phyloP scores from a whole-genome alignment of 345 rosid species.

The Eucalyptus tenuipes region DNA sequence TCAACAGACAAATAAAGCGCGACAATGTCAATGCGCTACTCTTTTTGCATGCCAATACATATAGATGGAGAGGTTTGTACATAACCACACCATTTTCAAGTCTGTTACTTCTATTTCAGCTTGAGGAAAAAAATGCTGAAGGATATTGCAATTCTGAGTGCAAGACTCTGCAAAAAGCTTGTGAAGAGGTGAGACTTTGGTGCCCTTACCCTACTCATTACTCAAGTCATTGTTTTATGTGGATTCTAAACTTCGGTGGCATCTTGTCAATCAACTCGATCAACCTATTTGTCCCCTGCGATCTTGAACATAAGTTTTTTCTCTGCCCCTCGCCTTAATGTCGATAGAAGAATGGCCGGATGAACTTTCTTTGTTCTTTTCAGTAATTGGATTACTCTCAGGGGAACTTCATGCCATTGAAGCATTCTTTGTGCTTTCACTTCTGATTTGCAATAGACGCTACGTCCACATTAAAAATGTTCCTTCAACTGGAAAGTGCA shows the following conservation, averaged over 20 bases:
- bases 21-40: neutral
- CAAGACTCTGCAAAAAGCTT: slow-evolving; percentile 77
- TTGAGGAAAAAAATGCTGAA: slow-evolving; percentile 66
- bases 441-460: neutral
- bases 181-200: slow-evolving; percentile 53
- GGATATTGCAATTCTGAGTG: slow-evolving; percentile 89
- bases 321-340: neutral
- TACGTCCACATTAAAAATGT: neutral
- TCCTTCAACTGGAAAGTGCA: slow-evolving; percentile 13
- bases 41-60: neutral
- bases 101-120: slow-evolving; percentile 20
- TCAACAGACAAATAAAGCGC: neutral
- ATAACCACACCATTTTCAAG: neutral
- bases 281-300: neutral
- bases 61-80: neutral
- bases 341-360: neutral
- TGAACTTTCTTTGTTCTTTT: neutral
- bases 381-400: neutral
- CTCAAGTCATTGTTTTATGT: neutral
- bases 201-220: neutral
- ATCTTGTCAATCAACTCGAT: neutral
- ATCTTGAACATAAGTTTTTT: neutral
- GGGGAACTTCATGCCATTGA: neutral
- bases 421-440: neutral
- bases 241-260: neutral